phyloP scores from a whole-genome alignment of 2,329 filamentous ascomycete species.

The Pezicula carpinea region DNA sequence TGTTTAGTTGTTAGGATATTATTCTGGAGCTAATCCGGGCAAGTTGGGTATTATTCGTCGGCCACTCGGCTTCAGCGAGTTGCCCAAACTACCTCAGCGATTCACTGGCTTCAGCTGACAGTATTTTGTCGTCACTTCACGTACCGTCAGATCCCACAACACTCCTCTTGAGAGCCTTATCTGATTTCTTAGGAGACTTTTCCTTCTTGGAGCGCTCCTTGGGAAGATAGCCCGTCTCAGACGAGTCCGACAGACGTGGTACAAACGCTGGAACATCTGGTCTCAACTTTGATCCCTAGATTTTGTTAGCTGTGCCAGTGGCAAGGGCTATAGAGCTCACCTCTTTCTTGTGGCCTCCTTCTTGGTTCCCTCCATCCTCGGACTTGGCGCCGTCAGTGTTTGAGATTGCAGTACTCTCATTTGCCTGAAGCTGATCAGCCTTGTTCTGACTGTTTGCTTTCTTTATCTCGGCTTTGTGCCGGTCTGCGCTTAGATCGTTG shows the following conservation, averaged over 20 bases:
- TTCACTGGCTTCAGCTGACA: too few relatives aligned
- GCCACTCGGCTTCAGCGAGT: constrained; percentile 1
- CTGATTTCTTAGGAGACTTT: constrained; percentile 16
- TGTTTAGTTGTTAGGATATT: not conserved
- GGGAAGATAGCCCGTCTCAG: constrained; percentile 1
- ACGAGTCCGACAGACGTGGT: constrained; percentile 16
- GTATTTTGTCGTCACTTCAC: too few relatives aligned
- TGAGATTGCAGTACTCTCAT: constrained; percentile 7
- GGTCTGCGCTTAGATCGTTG: constrained; percentile 23
- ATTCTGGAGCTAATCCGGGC: not conserved
- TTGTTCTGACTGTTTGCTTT: constrained; percentile 15
- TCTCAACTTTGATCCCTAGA: constrained; percentile 28
- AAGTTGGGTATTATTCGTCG: not conserved
- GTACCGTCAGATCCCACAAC: too few relatives aligned
- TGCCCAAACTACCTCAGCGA: not conserved
- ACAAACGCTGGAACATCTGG: constrained; percentile 37
- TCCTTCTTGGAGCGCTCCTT: constrained; percentile 13
- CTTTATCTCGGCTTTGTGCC: constrained; percentile 13
- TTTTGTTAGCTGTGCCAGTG: not conserved
- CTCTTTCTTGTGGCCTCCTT: constrained; percentile 17
- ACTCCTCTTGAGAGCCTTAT: constrained; percentile 11
- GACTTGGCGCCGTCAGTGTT: constrained; percentile 3
- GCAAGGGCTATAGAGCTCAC: constrained; percentile 16
- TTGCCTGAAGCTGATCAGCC: constrained; percentile 13
- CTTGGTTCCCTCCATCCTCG: constrained; percentile 2